phyloP scores from a whole-genome alignment of 345 rosid genomes.

The Citrus mangshanensis region DNA sequence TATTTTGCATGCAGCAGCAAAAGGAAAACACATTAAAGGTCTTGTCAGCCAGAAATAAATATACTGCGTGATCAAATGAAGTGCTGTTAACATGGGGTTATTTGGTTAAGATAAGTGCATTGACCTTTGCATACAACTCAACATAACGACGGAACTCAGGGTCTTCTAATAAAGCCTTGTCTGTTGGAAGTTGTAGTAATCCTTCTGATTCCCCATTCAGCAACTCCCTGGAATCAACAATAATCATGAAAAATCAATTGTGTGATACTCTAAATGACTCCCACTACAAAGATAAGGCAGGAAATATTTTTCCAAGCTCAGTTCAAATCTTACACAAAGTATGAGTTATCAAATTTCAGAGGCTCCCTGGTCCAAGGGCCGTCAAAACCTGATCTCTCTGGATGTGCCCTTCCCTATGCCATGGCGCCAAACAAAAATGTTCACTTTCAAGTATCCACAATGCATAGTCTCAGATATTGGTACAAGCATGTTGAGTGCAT shows the following conservation, averaged over 20 bases:
- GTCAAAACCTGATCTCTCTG: constrained; percentile 91
- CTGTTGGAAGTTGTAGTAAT: constrained; percentile 82
- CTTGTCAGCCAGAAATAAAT: neutral
- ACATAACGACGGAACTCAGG: constrained; percentile 66
- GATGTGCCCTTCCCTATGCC: constrained; percentile 84
- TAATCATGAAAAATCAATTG: neutral
- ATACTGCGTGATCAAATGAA: neutral
- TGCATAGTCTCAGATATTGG: neutral
- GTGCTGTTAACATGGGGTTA: neutral
- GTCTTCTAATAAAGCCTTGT: constrained; percentile 68
- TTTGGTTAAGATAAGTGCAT: neutral
- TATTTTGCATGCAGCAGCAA: neutral
- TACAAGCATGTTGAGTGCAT: neutral
- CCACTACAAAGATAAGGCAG: neutral
- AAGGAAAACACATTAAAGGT: neutral
- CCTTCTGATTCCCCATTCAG: constrained; percentile 78
- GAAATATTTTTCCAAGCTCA: neutral
- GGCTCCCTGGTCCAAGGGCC: constrained; percentile 98
- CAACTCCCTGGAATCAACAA: constrained; percentile 48
- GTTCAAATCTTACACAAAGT: constrained; percentile 67
- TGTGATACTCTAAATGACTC: neutral
- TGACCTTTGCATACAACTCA: constrained; percentile 80
- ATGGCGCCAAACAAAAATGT: constrained; percentile 14
- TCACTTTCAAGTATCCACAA: neutral
- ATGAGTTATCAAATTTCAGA: constrained; percentile 87